phyloP scores from a whole-genome alignment of 768 basidiomycete species.

The Leccinum variicolor region DNA sequence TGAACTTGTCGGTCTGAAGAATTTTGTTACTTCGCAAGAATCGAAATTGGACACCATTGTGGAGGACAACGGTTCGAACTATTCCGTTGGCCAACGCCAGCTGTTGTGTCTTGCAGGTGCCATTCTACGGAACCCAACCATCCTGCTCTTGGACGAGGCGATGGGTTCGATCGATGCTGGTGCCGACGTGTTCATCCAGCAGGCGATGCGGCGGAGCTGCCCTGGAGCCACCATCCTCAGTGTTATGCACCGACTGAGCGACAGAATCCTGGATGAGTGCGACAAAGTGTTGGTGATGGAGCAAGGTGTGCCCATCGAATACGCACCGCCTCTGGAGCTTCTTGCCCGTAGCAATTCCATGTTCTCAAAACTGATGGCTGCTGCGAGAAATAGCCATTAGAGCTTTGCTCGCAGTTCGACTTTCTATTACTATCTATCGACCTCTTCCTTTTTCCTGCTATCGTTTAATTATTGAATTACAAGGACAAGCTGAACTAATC shows the following conservation, averaged over 20 bases:
- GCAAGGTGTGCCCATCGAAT: slow-evolving; percentile 28
- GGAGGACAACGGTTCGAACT: slow-evolving; percentile 68
- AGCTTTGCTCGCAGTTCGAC: background rate
- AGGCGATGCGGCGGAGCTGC: slow-evolving; percentile 30
- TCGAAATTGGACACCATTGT: slow-evolving; percentile 74
- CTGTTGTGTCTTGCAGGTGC: slow-evolving; percentile 55
- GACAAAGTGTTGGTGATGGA: slow-evolving; percentile 39
- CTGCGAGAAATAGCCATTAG: slow-evolving; percentile 18
- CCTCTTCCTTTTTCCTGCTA: background rate
- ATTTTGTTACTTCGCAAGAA: slow-evolving; percentile 68
- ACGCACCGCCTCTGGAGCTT: slow-evolving; percentile 21
- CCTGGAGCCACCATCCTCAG: slow-evolving; percentile 27
- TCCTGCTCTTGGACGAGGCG: slow-evolving; percentile 31
- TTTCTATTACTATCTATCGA: background rate
- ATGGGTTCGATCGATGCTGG: slow-evolving; percentile 79
- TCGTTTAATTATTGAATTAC: background rate
- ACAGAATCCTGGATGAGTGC: slow-evolving; percentile 27
- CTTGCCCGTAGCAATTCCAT: slow-evolving; percentile 23
- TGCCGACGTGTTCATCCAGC: slow-evolving; percentile 67
- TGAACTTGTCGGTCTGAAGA: slow-evolving; percentile 50
- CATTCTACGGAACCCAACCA: slow-evolving; percentile 30
- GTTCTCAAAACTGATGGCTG: slow-evolving; percentile 28
- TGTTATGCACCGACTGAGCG: slow-evolving; percentile 31
- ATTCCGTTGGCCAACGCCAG: slow-evolving; percentile 92
- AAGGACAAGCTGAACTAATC: background rate